These are phyloP conservation scores for Globisporangium apiculatum DNA, from an alignment of 352 stramenopile genomes.

Conservation along the genomic window DNA sequence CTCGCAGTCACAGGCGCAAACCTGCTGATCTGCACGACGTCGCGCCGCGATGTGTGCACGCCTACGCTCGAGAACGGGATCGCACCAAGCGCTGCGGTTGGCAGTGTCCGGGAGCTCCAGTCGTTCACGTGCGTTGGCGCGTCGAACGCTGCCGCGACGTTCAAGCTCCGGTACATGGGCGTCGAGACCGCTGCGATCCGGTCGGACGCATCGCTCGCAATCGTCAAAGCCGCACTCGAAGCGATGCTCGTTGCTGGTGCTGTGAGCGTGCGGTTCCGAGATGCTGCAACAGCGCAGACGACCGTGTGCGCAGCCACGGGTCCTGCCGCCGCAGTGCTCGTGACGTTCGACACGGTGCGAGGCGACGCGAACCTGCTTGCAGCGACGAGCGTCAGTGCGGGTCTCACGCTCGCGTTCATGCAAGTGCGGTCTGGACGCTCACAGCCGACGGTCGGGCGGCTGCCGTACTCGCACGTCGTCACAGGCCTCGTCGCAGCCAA, in stretches of 20 bases:
- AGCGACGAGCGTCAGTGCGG: background rate
- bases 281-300: slow-evolving; percentile 21
- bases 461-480: slow-evolving; percentile 84
- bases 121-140: slow-evolving; percentile 36
- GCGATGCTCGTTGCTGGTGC: slow-evolving; percentile 46
- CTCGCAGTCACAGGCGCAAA: slow-evolving; percentile 41
- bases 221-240: slow-evolving; percentile 50
- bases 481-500: slow-evolving; percentile 59
- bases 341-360: slow-evolving; percentile 44
- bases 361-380: slow-evolving; percentile 41
- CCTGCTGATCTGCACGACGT: slow-evolving; percentile 49
- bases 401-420: slow-evolving; percentile 7
- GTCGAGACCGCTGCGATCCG: slow-evolving; percentile 33
- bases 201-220: slow-evolving; percentile 24
- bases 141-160: slow-evolving; percentile 21
- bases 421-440: slow-evolving; percentile 48
- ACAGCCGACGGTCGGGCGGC: slow-evolving; percentile 55
- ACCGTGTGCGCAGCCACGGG: slow-evolving; percentile 34
- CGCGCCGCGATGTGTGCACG: slow-evolving; percentile 30
- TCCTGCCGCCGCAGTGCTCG: slow-evolving; percentile 23
- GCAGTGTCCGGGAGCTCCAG: slow-evolving; percentile 48
- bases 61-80: slow-evolving; percentile 39
- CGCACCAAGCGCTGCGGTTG: slow-evolving; percentile 31
- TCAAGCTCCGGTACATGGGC: slow-evolving; percentile 61
- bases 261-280: slow-evolving; percentile 39